phyloP scores from a whole-genome alignment of 495 filamentous ascomycete species.

The Penicillium tannophilum region DNA sequence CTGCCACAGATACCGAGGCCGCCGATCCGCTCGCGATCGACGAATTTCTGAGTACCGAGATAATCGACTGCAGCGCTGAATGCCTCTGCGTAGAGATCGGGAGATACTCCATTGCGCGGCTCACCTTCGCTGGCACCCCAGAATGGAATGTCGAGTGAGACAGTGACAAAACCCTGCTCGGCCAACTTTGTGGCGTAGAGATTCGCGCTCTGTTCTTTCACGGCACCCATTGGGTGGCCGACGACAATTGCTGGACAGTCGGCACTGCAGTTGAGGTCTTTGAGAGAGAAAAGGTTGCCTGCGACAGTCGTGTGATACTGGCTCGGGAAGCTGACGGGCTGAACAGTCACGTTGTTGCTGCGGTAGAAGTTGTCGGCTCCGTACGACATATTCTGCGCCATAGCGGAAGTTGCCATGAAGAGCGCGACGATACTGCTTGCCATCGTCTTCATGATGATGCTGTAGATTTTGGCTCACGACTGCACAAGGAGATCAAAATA shows the following conservation, averaged over 20 bases:
- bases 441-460: background rate
- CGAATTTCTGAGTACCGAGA: constrained; percentile 32
- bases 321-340: constrained; percentile 23
- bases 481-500: background rate
- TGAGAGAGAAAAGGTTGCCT: constrained; percentile 27
- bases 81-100: constrained; percentile 40
- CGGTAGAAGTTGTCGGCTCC: constrained; percentile 35
- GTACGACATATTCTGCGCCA: constrained; percentile 33
- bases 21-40: constrained; percentile 40
- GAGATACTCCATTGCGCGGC: constrained; percentile 39
- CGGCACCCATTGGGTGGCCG: constrained; percentile 39
- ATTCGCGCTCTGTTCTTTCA: constrained; percentile 46
- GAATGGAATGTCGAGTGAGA: constrained; percentile 39
- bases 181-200: constrained; percentile 39
- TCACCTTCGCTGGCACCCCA: constrained; percentile 39
- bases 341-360: constrained; percentile 24
- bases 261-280: constrained; percentile 14
- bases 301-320: constrained; percentile 25
- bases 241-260: constrained; percentile 23
- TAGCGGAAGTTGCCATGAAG: constrained; percentile 16
- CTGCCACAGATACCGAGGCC: constrained; percentile 45
- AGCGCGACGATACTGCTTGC: background rate
- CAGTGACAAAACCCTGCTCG: constrained; percentile 38
- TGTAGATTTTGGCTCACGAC: background rate
- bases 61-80: constrained; percentile 42